These are phyloP conservation scores for Hypoxylon lenormandii DNA, from an alignment of 495 filamentous ascomycete species.

Conservation along the genomic window DNA sequence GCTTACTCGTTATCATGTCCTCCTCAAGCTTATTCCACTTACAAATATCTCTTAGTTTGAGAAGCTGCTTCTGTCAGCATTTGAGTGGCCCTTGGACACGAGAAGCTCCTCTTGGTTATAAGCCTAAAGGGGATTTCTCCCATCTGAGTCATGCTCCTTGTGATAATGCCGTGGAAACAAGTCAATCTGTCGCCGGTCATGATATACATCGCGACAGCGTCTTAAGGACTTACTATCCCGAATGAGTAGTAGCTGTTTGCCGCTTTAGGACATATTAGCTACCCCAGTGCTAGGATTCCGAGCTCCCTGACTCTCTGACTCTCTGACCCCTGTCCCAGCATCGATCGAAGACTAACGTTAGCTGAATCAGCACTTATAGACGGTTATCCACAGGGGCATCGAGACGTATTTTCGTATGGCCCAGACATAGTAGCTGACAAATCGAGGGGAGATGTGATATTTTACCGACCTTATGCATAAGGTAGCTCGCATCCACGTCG, in stretches of 20 bases:
- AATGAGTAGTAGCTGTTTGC: constrained; percentile 19
- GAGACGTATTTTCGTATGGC: constrained; percentile 1
- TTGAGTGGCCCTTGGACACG: background rate
- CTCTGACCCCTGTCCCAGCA: constrained; percentile 15
- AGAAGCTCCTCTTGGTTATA: constrained; percentile 10
- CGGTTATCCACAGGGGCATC: constrained; percentile 8
- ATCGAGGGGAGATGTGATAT: constrained; percentile 15
- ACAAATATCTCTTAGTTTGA: constrained; percentile 18
- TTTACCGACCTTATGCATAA: constrained; percentile 6
- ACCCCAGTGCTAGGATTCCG: constrained; percentile 17
- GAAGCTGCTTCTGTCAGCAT: background rate
- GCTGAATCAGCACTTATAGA: constrained; percentile 39
- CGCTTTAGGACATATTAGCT: constrained; percentile 26
- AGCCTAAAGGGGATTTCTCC: background rate
- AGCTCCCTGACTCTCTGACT: constrained; percentile 15
- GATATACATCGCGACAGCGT: background rate
- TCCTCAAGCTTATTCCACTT: constrained; percentile 9
- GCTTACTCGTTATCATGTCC: constrained; percentile 8
- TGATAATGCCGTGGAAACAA: constrained; percentile 19
- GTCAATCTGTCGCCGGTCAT: background rate
- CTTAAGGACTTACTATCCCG: constrained; percentile 19
- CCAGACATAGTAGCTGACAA: constrained; percentile 36
- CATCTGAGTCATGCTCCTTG: constrained; percentile 39
- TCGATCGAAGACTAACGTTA: constrained; percentile 32
- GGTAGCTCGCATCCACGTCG: constrained; percentile 17